phyloP scores from a whole-genome alignment of 495 filamentous ascomycete genomes.

The Aspergillus haitiensis region DNA sequence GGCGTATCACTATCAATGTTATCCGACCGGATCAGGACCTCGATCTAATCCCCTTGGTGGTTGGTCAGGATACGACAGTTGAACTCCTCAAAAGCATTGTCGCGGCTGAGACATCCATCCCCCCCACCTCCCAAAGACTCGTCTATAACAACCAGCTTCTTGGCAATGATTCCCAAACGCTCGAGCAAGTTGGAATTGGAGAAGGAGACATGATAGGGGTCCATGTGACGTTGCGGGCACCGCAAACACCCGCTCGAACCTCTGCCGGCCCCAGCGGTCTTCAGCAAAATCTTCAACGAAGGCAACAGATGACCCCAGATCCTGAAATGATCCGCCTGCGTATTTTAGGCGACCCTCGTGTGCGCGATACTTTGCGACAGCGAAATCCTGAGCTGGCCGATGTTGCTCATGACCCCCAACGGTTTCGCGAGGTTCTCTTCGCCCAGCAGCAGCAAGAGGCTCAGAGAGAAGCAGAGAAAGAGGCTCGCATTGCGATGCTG shows the following conservation, averaged over 20 bases:
- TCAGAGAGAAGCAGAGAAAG: conserved; percentile 68
- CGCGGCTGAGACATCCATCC: conserved; percentile 59
- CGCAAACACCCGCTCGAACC: conserved; percentile 25
- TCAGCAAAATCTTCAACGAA: conserved; percentile 43
- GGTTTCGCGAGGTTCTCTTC: conserved; percentile 69
- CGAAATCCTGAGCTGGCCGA: conserved; percentile 73
- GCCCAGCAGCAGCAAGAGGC: conserved; percentile 65
- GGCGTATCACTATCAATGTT: conserved; percentile 86
- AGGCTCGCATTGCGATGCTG: conserved; percentile 73
- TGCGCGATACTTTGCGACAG: conserved; percentile 65
- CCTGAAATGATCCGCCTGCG: conserved; percentile 82
- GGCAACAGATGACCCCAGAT: conserved; percentile 53
- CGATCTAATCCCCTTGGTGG: conserved; percentile 81
- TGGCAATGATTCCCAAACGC: conserved; percentile 69
- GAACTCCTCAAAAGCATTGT: conserved; percentile 85
- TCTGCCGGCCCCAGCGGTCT: conserved; percentile 28
- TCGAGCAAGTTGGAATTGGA: conserved; percentile 76
- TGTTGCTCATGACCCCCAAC: conserved; percentile 72
- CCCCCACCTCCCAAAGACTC: conserved; percentile 53
- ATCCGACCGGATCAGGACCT: conserved; percentile 70
- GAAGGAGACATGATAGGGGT: conserved; percentile 93
- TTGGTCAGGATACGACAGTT: conserved; percentile 80
- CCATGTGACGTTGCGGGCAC: conserved; percentile 56
- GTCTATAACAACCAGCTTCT: conserved; percentile 90
- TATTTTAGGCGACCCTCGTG: conserved; percentile 73